Conservation (phyloP, 345 rosid species). For the Geranium rotundifolium region DNA sequence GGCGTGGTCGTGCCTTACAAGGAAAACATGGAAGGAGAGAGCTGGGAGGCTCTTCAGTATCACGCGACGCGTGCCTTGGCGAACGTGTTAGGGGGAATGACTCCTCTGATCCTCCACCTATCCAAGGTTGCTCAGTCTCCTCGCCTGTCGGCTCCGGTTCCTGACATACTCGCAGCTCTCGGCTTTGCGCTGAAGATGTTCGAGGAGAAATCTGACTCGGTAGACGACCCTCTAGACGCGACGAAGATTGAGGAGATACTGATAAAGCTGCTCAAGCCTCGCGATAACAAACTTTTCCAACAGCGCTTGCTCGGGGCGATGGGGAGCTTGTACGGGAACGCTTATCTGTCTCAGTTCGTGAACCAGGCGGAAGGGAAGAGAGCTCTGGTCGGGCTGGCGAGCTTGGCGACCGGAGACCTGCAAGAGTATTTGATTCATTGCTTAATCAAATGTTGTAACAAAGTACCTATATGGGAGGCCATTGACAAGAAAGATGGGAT, state of each 20-base stretch:
- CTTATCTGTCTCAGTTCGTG: constrained; percentile 38
- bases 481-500: constrained; percentile 77
- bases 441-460: constrained; percentile 43
- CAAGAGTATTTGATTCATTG: constrained; percentile 55
- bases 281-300: constrained; percentile 50
- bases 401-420: constrained; percentile 55
- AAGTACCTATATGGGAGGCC: constrained; percentile 62
- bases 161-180: constrained; percentile 76
- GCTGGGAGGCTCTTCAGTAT: constrained; percentile 41
- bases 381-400: constrained; percentile 67
- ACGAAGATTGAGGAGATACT: constrained; percentile 45
- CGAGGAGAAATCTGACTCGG: constrained; percentile 31
- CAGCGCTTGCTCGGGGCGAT: constrained; percentile 85
- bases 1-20: constrained; percentile 80
- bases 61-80: constrained; percentile 71
- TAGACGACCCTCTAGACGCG: constrained; percentile 51
- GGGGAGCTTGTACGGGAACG: constrained; percentile 78
- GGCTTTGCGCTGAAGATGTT: constrained; percentile 71
- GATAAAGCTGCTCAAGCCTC: constrained; percentile 54
- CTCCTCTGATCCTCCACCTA: constrained; percentile 51
- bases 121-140: constrained; percentile 60
- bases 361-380: constrained; percentile 69
- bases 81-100: constrained; percentile 69
- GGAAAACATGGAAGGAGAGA: constrained; percentile 62
- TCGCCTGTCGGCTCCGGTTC: constrained; percentile 60